A percentile compares a stretch with the other conserved stretches of the same genome.
Conservation (phyloP, 768 basidiomycete genomes). For the Sporobolomyces phaffii region DNA sequence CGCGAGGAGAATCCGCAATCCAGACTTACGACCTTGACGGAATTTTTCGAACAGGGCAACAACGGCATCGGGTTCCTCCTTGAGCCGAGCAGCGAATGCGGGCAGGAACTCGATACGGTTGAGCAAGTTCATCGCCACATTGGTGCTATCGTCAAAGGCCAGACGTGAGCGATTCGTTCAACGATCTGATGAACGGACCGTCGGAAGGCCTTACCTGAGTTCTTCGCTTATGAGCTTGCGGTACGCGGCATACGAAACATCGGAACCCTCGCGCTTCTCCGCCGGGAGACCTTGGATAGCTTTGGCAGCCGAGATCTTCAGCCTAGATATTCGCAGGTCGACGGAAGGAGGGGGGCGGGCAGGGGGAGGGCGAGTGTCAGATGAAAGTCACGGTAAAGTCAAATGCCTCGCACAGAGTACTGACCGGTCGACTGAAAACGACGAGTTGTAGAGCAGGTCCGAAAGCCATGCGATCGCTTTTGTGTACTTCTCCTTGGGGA, state of each 20-base stretch:
- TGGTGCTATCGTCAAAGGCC: too few relatives aligned
- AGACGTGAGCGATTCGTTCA: too few relatives aligned
- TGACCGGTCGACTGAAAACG: constrained; percentile 74
- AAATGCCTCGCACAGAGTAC: too few relatives aligned
- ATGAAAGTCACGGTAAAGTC: too few relatives aligned
- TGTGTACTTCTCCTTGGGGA: constrained; percentile 72
- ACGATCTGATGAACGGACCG: background rate
- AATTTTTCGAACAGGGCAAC: constrained; percentile 70
- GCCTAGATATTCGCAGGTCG: constrained; percentile 52
- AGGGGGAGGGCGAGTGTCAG: background rate
- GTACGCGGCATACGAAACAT: constrained; percentile 68
- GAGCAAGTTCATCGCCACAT: constrained; percentile 54
- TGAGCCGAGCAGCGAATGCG: constrained; percentile 62
- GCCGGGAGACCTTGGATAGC: constrained; percentile 83
- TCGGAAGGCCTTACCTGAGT: constrained; percentile 54
- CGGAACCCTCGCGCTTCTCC: constrained; percentile 79
- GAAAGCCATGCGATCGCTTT: constrained; percentile 76
- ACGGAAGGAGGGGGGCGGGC: too few relatives aligned
- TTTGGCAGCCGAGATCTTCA: constrained; percentile 79
- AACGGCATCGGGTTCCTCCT: constrained; percentile 65
- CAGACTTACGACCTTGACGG: constrained; percentile 58
- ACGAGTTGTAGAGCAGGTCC: constrained; percentile 67
- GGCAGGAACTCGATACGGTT: constrained; percentile 74
- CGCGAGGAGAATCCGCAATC: background rate
- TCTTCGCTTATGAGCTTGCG: constrained; percentile 61